Evolutionary conservation across 306 rosid species (phyloP).

Genomic region (barrel medic (Medicago truncatula)): DNA sequence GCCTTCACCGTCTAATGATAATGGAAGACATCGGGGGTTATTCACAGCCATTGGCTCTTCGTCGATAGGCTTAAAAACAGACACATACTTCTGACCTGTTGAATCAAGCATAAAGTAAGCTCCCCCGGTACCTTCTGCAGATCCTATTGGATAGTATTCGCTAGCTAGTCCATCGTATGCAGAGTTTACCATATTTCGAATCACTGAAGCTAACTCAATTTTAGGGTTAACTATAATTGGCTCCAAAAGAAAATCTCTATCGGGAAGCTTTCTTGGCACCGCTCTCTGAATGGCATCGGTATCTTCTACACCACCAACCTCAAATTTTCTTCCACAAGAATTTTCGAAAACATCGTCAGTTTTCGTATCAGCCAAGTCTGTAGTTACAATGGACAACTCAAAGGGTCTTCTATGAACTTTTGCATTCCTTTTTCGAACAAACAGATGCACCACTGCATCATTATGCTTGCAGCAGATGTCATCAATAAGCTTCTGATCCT

Average conservation of each 20-base stretch:
- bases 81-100: slow-evolving; percentile 62
- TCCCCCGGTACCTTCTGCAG: slow-evolving; percentile 89
- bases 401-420: slow-evolving; percentile 66
- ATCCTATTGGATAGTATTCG: slow-evolving; percentile 69
- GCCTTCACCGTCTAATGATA: slow-evolving; percentile 82
- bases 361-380: slow-evolving; percentile 46
- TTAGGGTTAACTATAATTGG: slow-evolving; percentile 74
- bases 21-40: slow-evolving; percentile 83
- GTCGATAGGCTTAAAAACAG: slow-evolving; percentile 89
- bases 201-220: slow-evolving; percentile 57
- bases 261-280: slow-evolving; percentile 49
- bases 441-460: slow-evolving; percentile 78
- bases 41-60: slow-evolving; percentile 95
- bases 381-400: slow-evolving; percentile 78
- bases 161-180: slow-evolving; percentile 62
- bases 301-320: slow-evolving; percentile 45
- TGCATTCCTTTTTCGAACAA: slow-evolving; percentile 69
- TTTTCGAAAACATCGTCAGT: background rate
- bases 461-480: slow-evolving; percentile 63
- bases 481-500: slow-evolving; percentile 79
- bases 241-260: slow-evolving; percentile 56
- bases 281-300: slow-evolving; percentile 33
- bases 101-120: slow-evolving; percentile 84
- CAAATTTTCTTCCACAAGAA: slow-evolving; percentile 23
- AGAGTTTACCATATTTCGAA: slow-evolving; percentile 67